Conservation (phyloP, 2,329 filamentous ascomycete genomes). For the Monosporascus cannonballus region DNA sequence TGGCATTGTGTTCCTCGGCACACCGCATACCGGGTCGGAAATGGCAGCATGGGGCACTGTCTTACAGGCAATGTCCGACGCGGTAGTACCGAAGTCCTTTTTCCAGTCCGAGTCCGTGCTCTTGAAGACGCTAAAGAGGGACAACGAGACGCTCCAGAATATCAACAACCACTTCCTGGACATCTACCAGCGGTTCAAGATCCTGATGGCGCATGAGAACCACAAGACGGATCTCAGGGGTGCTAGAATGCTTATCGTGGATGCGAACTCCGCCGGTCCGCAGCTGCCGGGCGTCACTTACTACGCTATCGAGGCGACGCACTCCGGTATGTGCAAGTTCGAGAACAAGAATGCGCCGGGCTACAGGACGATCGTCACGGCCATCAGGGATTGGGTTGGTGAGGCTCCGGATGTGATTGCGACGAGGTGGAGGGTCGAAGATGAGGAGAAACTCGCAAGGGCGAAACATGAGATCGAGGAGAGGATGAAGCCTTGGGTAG, state of each 20-base stretch:
- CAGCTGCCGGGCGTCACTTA: constrained; percentile 63
- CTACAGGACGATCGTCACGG: constrained; percentile 47
- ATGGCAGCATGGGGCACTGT: constrained; percentile 62
- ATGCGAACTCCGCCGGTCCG: constrained; percentile 63
- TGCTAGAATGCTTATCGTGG: constrained; percentile 59
- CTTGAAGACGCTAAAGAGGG: constrained; percentile 62
- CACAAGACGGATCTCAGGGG: constrained; percentile 64
- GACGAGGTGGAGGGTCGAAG: constrained; percentile 55
- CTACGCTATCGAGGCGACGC: constrained; percentile 51
- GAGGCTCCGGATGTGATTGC: constrained; percentile 49
- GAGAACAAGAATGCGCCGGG: constrained; percentile 57
- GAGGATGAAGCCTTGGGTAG: constrained; percentile 35
- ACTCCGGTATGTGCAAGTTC: constrained; percentile 36
- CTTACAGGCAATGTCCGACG: constrained; percentile 61
- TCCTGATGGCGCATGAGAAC: constrained; percentile 73
- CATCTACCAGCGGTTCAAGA: constrained; percentile 62
- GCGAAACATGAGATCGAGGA: constrained; percentile 40
- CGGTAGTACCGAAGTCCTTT: constrained; percentile 58
- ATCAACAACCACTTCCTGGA: constrained; percentile 70
- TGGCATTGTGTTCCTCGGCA: constrained; percentile 71
- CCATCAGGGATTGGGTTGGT: constrained; percentile 44
- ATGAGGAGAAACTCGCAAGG: constrained; percentile 42
- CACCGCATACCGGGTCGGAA: constrained; percentile 66
- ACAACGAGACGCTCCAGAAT: constrained; percentile 68
- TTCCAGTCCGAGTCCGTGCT: constrained; percentile 63